These are phyloP conservation scores for Tolypocladium ophioglossoides DNA, from an alignment of 2,329 filamentous ascomycete species.

Conservation along the genomic window DNA sequence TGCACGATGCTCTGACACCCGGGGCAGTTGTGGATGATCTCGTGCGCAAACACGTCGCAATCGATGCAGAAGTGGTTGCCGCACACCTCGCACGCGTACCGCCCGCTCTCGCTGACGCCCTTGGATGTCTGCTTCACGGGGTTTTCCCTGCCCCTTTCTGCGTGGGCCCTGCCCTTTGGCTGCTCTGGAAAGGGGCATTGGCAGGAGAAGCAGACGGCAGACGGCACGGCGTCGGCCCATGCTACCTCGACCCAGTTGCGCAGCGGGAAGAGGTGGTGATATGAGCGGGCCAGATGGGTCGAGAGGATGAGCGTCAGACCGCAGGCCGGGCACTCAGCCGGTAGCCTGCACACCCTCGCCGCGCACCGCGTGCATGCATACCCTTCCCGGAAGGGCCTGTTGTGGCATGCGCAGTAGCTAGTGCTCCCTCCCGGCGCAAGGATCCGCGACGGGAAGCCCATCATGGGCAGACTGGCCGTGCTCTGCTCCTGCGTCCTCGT, in stretches of 20 bases:
- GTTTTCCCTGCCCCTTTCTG: constrained; percentile 13
- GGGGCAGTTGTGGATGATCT: constrained; percentile 91
- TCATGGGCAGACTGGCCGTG: constrained; percentile 70
- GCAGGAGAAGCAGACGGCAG: constrained; percentile 68
- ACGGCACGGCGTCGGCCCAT: constrained; percentile 59
- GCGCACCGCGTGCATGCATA: constrained; percentile 86
- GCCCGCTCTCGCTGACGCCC: constrained; percentile 71
- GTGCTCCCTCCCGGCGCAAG: constrained; percentile 54
- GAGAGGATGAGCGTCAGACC: constrained; percentile 87
- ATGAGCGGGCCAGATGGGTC: constrained; percentile 85
- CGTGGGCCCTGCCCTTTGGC: constrained; percentile 12
- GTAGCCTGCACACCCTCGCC: constrained; percentile 80
- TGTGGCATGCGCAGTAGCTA: constrained; percentile 86
- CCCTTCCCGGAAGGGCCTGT: constrained; percentile 68
- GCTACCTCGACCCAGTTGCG: constrained; percentile 84
- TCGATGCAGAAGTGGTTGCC: constrained; percentile 92
- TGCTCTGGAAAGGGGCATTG: constrained; percentile 56
- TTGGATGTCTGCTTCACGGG: constrained; percentile 27
- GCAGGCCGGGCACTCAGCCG: constrained; percentile 84
- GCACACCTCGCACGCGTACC: constrained; percentile 87
- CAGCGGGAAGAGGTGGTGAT: constrained; percentile 85
- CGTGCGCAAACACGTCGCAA: constrained; percentile 91
- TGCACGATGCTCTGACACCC: constrained; percentile 57
- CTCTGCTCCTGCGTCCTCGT: constrained; percentile 54
- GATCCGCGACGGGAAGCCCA: constrained; percentile 89